Percentiles rank a stretch among this genome's conserved stretches.
Conservation (phyloP, 441 rosid genomes). For the Syzygium malaccense region DNA sequence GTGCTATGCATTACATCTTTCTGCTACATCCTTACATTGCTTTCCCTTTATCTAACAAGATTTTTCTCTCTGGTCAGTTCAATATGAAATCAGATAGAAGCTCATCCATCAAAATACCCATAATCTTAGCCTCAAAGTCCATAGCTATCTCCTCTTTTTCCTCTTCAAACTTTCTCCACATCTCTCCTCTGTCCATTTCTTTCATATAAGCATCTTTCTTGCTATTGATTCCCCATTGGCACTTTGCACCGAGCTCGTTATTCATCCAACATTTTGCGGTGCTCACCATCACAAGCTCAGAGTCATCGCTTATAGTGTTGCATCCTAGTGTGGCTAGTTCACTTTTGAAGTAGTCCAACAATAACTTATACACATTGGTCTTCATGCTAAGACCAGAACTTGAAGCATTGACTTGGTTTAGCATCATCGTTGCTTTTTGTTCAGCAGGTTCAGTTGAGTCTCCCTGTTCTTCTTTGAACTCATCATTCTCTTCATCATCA, state of each 20-base stretch:
- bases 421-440: constrained; percentile 34
- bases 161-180: constrained; percentile 35
- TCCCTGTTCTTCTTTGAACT: constrained; percentile 26
- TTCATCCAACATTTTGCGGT: constrained; percentile 42
- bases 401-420: constrained; percentile 31
- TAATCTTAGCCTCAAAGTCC: constrained; percentile 27
- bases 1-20: not conserved
- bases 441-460: constrained; percentile 14
- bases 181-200: constrained; percentile 32
- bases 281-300: constrained; percentile 16
- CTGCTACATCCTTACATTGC: not conserved
- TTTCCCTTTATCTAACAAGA: not conserved
- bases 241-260: constrained; percentile 17
- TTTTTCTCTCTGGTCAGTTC: not conserved
- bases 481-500: constrained; percentile 7
- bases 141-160: constrained; percentile 28
- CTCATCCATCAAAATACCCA: constrained; percentile 36
- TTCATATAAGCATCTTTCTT: constrained; percentile 32
- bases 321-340: constrained; percentile 22
- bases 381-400: constrained; percentile 13
- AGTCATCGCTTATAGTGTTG: not conserved
- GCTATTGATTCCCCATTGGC: constrained; percentile 19
- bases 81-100: constrained; percentile 20
- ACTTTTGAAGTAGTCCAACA: constrained; percentile 52
- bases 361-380: constrained; percentile 12